Conservation (phyloP, 148 eudicot genomes). For the Vaccinium vitisidaea region DNA sequence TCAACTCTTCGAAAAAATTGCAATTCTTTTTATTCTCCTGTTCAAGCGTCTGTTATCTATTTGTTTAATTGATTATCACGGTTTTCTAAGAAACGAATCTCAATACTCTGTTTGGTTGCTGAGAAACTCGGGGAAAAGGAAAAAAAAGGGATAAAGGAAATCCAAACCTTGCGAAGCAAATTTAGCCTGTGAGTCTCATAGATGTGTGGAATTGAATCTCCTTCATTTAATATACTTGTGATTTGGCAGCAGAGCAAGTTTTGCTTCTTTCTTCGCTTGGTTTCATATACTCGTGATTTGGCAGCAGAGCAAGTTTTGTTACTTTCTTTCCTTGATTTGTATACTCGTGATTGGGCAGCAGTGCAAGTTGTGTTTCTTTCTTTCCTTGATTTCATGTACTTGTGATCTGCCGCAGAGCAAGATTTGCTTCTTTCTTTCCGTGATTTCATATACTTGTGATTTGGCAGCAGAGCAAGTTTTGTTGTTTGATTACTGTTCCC, state of each 20-base stretch:
- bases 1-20: background rate
- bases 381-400: no score
- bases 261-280: background rate
- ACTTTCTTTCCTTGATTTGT: background rate
- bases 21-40: background rate
- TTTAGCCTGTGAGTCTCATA: background rate
- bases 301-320: background rate
- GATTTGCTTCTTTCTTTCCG: no score
- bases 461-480: background rate
- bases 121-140: background rate
- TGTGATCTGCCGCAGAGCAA: no score
- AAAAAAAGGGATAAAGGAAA: background rate
- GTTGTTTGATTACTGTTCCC: background rate
- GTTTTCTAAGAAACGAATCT: background rate
- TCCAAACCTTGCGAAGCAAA: background rate
- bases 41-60: background rate
- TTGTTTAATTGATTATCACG: background rate
- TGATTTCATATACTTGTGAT: background rate
- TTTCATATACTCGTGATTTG: background rate
- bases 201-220: background rate
- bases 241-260: background rate
- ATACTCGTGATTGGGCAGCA: background rate
- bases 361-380: background rate
- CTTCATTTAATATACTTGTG: background rate
- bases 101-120: background rate